A percentile compares a stretch with the other conserved stretches of the same genome.
Conservation (phyloP, 164 flowering plant genomes). For the Umbilicus rupestris region DNA sequence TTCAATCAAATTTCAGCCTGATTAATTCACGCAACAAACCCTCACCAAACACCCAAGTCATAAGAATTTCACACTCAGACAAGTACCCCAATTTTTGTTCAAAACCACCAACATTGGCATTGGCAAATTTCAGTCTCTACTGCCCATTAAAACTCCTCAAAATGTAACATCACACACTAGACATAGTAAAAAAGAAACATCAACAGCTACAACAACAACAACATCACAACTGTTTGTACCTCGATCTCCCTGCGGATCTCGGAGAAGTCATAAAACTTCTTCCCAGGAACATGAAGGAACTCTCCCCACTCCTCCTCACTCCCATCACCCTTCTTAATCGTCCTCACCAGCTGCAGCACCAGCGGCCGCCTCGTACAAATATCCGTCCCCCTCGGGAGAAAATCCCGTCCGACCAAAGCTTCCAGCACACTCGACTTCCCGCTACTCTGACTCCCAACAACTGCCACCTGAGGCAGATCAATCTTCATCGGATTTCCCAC, state of each 20-base stretch:
- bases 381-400: slow-evolving; percentile 38
- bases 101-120: no score
- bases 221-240: slow-evolving; percentile 16
- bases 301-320: slow-evolving; percentile 44
- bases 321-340: slow-evolving; percentile 7
- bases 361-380: slow-evolving; percentile 48
- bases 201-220: not conserved
- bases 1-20: no score
- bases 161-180: not conserved
- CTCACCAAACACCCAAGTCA: no score
- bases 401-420: slow-evolving; percentile 47
- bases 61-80: no score
- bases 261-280: slow-evolving; percentile 31
- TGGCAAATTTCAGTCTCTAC: no score
- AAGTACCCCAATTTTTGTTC: no score
- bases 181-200: not conserved
- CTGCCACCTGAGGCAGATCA: slow-evolving; percentile 42
- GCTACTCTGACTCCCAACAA: slow-evolving; percentile 51
- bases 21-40: no score
- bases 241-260: slow-evolving; percentile 39
- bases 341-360: slow-evolving; percentile 27
- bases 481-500: slow-evolving; percentile 18
- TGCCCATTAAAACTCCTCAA: not conserved
- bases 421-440: slow-evolving; percentile 56
- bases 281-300: slow-evolving; percentile 37